A percentile compares a stretch with the other conserved stretches of the same genome.
Evolutionary conservation across 2,329 filamentous ascomycete species (phyloP).

Genomic region (Talaromyces atroroseus): DNA sequence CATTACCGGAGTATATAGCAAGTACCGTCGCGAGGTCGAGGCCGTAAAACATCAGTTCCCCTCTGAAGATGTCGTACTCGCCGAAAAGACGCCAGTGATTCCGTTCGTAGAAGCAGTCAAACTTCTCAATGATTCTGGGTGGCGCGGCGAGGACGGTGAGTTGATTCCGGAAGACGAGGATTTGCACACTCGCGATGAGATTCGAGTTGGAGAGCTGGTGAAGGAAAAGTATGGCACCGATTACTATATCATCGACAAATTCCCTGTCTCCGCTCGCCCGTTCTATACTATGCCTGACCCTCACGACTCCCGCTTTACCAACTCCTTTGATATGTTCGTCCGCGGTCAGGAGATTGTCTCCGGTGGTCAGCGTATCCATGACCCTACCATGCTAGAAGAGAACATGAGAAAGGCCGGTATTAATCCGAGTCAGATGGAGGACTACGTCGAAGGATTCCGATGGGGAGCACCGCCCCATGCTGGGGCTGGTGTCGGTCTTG

Average conservation of each 20-base stretch:
- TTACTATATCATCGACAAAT: constrained; percentile 93
- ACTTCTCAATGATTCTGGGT: constrained; percentile 73
- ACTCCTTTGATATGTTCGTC: constrained; percentile 93
- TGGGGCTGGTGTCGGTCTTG: constrained; percentile 82
- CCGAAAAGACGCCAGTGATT: constrained; percentile 77
- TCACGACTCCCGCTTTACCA: constrained; percentile 66
- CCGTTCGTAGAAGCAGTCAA: constrained; percentile 73
- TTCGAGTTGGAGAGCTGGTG: constrained; percentile 75
- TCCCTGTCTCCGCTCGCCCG: constrained; percentile 74
- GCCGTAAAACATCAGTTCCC: constrained; percentile 78
- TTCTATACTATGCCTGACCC: constrained; percentile 89
- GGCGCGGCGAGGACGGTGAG: constrained; percentile 71
- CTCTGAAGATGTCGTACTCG: constrained; percentile 77
- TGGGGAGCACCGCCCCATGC: constrained; percentile 85
- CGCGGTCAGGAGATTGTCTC: constrained; percentile 89
- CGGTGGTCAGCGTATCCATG: constrained; percentile 88
- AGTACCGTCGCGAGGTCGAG: constrained; percentile 67
- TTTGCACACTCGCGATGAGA: constrained; percentile 78
- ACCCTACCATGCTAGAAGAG: constrained; percentile 65
- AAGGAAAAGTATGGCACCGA: constrained; percentile 83
- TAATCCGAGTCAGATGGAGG: constrained; percentile 75
- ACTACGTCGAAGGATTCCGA: constrained; percentile 83
- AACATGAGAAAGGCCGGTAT: constrained; percentile 74
- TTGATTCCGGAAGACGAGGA: constrained; percentile 68
- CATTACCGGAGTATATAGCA: constrained; percentile 64